phyloP scores from a whole-genome alignment of 768 basidiomycete genomes.

The Naganishia onofrii region DNA sequence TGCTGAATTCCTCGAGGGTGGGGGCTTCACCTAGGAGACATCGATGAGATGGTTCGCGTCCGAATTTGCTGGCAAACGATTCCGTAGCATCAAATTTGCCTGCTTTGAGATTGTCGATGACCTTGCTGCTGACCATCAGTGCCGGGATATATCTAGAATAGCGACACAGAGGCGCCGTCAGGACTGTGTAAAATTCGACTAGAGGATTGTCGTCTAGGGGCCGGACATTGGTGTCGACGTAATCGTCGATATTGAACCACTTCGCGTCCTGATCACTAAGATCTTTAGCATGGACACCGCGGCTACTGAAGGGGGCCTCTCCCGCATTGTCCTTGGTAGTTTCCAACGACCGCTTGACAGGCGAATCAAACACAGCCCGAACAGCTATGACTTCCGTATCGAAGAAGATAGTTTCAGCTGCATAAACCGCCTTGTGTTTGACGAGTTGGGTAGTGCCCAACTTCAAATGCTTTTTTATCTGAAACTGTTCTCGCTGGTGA shows the following conservation, averaged over 20 bases:
- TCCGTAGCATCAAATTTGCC: conserved; percentile 29
- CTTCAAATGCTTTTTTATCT: conserved; percentile 60
- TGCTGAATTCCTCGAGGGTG: conserved; percentile 7
- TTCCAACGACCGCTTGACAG: conserved; percentile 1
- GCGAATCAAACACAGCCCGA: conserved; percentile 64
- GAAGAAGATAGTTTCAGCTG: conserved; percentile 76
- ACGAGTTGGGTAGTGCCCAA: conserved; percentile 61
- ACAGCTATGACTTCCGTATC: conserved; percentile 73
- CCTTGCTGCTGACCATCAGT: conserved; percentile 4
- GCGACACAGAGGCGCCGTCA: conserved; percentile 75
- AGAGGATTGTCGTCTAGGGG: conserved; percentile 59
- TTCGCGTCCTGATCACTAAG: conserved; percentile 35
- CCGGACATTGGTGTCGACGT: conserved; percentile 71
- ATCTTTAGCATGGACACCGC: conserved; percentile 28
- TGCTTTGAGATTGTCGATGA: conserved; percentile 32
- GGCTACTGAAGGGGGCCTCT: background rate
- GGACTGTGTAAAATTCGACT: conserved; percentile 68
- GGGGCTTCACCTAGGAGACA: conserved; percentile 70
- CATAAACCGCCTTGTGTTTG: conserved; percentile 79
- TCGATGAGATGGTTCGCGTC: conserved; percentile 73
- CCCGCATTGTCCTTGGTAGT: conserved; percentile 40
- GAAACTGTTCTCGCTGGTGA: conserved; percentile 87
- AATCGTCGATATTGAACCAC: conserved; percentile 81
- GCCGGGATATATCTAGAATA: conserved; percentile 60
- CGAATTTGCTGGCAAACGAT: conserved; percentile 65